Evolutionary conservation across 208 protist species (phyloP).

Genomic region (Leishmania turanica): DNA sequence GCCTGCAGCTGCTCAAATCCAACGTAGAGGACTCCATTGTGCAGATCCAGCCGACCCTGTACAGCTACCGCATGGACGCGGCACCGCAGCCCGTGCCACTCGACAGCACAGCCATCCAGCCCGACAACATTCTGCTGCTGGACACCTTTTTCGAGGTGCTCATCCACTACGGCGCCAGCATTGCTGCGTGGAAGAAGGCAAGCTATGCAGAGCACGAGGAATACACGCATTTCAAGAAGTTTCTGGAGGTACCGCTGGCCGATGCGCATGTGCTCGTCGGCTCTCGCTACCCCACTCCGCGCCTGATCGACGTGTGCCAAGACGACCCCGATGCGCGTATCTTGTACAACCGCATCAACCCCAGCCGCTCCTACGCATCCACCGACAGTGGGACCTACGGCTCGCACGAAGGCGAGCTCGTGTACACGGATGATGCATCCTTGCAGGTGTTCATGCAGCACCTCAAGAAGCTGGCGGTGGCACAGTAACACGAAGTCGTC

Average conservation of each 20-base stretch:
- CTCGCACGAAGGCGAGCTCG: constrained; percentile 77
- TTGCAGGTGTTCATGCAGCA: constrained; percentile 98
- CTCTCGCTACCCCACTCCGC: constrained; percentile 95
- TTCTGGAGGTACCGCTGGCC: constrained; percentile 93
- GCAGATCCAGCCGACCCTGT: constrained; percentile 99
- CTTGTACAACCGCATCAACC: constrained; percentile 98
- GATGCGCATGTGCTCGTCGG: constrained; percentile 92
- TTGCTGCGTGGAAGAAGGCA: constrained; percentile 96
- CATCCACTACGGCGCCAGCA: constrained; percentile 96
- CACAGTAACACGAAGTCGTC: constrained; percentile 36
- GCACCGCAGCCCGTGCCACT: constrained; percentile 92
- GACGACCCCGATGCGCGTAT: constrained; percentile 96
- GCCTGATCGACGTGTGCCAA: constrained; percentile 97
- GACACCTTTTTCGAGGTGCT: constrained; percentile 99
- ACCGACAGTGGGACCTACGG: constrained; percentile 54
- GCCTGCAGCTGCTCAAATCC: constrained; percentile 96
- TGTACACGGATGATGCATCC: constrained; percentile 98
- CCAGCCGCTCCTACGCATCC: constrained; percentile 95
- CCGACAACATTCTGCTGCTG: constrained; percentile 97
- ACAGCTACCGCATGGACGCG: constrained; percentile 95
- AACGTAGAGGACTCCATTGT: constrained; percentile 94
- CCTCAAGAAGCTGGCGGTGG: constrained; percentile 96
- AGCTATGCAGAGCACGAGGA: constrained; percentile 94
- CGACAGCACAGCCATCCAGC: constrained; percentile 86
- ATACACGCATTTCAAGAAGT: constrained; percentile 95